Evolutionary conservation across 768 basidiomycete genomes (phyloP).

Genomic region (Pholiota conissans): DNA sequence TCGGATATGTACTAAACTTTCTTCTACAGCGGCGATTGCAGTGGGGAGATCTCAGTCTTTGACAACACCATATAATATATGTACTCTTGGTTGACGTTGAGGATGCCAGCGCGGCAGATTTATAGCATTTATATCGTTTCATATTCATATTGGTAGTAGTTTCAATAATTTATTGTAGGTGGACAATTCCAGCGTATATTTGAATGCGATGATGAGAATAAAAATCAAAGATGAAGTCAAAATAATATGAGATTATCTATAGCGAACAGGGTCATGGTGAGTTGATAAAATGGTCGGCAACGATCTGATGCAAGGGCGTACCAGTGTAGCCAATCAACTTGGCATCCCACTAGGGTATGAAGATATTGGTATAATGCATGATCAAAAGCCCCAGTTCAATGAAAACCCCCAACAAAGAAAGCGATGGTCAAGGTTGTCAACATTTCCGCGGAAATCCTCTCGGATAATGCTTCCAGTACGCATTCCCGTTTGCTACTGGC

Average conservation of each 20-base stretch:
- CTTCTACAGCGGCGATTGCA: constrained; percentile 43
- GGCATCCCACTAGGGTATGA: constrained; percentile 1
- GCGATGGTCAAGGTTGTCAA: constrained; percentile 3
- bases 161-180: not conserved
- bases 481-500: constrained; percentile 27
- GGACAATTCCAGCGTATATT: not conserved
- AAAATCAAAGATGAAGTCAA: constrained; percentile 1
- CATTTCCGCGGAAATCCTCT: constrained; percentile 27
- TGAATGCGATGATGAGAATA: not conserved
- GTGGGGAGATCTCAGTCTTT: constrained; percentile 49
- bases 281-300: not conserved
- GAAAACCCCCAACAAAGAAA: not conserved
- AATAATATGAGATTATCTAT: not conserved
- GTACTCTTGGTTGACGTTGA: not conserved
- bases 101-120: not conserved
- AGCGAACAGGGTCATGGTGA: not conserved
- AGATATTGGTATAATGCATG: constrained; percentile 2
- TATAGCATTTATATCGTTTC: not conserved
- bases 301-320: not conserved
- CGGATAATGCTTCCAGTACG: constrained; percentile 31
- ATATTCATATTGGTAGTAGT: not conserved
- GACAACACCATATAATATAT: constrained; percentile 23
- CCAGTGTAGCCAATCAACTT: constrained; percentile 1
- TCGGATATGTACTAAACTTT: not conserved
- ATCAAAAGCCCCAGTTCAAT: not conserved